These are phyloP conservation scores for Talaromyces piceae DNA, from an alignment of 2,329 filamentous ascomycete species.

Conservation along the genomic window DNA sequence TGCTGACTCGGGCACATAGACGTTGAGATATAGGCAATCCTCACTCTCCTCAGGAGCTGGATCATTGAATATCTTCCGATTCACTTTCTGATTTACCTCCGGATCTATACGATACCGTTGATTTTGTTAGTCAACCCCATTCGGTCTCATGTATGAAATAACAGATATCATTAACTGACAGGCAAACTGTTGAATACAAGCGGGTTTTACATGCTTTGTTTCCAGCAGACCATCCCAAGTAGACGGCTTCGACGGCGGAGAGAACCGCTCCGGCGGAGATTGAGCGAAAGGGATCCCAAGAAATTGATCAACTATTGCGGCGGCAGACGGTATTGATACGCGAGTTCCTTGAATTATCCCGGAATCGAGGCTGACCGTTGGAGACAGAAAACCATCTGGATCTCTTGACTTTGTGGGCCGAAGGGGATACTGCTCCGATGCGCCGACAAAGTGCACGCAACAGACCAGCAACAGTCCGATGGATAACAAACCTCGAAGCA, in stretches of 20 bases:
- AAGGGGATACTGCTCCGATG: too few relatives aligned
- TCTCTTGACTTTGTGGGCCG: too few relatives aligned
- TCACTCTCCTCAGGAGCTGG: not conserved
- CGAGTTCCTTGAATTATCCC: too few relatives aligned
- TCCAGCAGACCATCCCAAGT: not conserved
- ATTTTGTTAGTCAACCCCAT: too few relatives aligned
- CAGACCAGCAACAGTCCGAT: too few relatives aligned
- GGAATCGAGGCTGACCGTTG: too few relatives aligned
- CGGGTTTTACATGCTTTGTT: not conserved
- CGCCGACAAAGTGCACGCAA: too few relatives aligned
- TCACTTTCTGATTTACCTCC: not conserved
- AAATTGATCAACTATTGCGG: not conserved
- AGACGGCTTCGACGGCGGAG: not conserved
- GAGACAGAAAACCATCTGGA: too few relatives aligned
- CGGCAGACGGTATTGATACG: not conserved
- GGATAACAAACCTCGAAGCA: too few relatives aligned
- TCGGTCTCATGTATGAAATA: too few relatives aligned
- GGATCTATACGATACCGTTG: too few relatives aligned
- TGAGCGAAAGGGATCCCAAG: not conserved
- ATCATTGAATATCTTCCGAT: not conserved
- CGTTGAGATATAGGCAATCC: not conserved
- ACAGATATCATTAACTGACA: not conserved
- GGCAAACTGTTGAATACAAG: not conserved
- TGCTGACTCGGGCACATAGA: not conserved
- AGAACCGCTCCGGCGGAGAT: not conserved